Evolutionary conservation across 129 eudicot genomes (phyloP), one percentile per base, ranked within the genome.

Genomic region (Heracleum sosnowskyi): DNA sequence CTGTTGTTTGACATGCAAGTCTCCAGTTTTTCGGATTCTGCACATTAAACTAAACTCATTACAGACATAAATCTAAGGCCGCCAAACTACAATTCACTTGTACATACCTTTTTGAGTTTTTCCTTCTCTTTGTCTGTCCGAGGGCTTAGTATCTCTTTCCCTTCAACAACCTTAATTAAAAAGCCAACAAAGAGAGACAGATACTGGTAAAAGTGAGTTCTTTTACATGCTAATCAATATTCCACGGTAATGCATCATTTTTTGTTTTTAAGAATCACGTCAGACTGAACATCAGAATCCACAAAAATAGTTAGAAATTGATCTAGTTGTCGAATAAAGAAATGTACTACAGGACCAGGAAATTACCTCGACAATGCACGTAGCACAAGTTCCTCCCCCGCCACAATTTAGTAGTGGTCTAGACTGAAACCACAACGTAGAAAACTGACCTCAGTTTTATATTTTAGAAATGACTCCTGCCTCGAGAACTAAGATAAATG

Each of bases 11-110:
- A 82, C 98, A 93, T 49, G 98, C 98, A 37, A 93, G 96, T 88
- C 98, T 91, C 98, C 97, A 93, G 39, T 89, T 93, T 79, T 85
- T 93, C 11, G 97, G 98, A 45, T 93, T 83, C 98, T 93, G 93
- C 83, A 84, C 16, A 60, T 60, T 60, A 10, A 11, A 10, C 33
- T n/a, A 26, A 60, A 60, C 68, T 26, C n/a, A 0, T 69, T 20
- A 69, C 12, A 17, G 29, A 36, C n/a, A 69, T 18, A 69, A 57
- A 57, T 57, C 31, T 57, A 31, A 57, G 44, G 16, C 35, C 44
- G 4, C 46, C 44, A 24, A 11, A 16, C 17, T 39, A 37, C 26
- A 71, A 60, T 60, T 60, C 15, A 26, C 17, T 60, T 60, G 68
- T 72, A 10, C 11, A 40, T 88, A 93, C 98, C 95, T 77, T 82